Evolutionary conservation across 148 eudicot species (phyloP).

Genomic region (Fagopyrum esculentum): DNA sequence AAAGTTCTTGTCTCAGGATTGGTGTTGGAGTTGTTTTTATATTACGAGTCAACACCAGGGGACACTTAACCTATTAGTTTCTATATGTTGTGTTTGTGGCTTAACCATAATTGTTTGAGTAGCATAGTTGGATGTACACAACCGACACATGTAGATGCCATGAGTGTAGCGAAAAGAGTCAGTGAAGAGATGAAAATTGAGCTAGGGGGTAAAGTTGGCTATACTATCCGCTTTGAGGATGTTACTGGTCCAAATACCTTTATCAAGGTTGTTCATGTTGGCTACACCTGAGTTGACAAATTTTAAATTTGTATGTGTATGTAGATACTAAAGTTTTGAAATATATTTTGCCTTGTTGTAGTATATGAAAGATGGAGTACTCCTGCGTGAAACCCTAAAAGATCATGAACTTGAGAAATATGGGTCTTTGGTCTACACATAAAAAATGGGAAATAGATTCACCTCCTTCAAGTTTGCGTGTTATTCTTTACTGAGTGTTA

Average conservation of each 20-base stretch:
- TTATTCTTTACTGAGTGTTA: too few relatives aligned
- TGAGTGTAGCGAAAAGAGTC: slow-evolving; percentile 99
- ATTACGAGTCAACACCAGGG: neutral
- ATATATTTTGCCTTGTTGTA: slow-evolving; percentile 19
- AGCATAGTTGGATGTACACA: slow-evolving; percentile 94
- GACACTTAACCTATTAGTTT: neutral
- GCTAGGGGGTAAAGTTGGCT: slow-evolving; percentile 81
- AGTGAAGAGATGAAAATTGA: slow-evolving; percentile 98
- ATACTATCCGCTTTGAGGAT: slow-evolving; percentile 96
- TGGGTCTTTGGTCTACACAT: slow-evolving; percentile 29
- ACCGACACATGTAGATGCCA: slow-evolving; percentile 99
- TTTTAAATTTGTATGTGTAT: neutral
- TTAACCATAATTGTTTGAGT: slow-evolving; percentile 15
- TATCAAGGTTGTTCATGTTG: slow-evolving; percentile 52
- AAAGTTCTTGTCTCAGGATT: neutral
- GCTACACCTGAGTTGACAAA: neutral
- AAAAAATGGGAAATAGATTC: too few relatives aligned
- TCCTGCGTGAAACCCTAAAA: slow-evolving; percentile 86
- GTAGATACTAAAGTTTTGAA: neutral
- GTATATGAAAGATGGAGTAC: slow-evolving; percentile 99
- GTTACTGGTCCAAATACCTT: slow-evolving; percentile 83
- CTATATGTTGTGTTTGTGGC: neutral
- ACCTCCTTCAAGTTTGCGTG: too few relatives aligned
- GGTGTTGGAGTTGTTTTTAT: neutral
- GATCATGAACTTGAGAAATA: slow-evolving; percentile 94